Conservation (phyloP, 352 stramenopile species). For the Phytophthora europaea region DNA sequence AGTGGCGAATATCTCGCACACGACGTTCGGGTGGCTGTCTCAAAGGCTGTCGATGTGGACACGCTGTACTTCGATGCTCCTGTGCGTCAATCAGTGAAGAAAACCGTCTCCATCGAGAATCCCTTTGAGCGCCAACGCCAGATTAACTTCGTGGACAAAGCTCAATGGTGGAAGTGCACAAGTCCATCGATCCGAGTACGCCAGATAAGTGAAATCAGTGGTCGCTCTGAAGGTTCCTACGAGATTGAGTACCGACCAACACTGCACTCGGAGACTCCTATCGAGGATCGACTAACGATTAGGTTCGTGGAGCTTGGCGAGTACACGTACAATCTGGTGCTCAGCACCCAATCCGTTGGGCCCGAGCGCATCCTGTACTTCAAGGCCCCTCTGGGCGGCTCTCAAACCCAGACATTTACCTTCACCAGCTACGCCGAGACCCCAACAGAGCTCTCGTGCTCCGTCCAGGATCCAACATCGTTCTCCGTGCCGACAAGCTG, state of each 20-base stretch:
- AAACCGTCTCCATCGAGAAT: constrained; percentile 92
- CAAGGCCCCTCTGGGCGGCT: constrained; percentile 79
- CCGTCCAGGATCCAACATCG: constrained; percentile 64
- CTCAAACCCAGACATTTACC: constrained; percentile 81
- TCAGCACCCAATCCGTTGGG: constrained; percentile 78
- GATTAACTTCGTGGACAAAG: constrained; percentile 70
- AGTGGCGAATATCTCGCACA: constrained; percentile 91
- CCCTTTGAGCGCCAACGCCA: constrained; percentile 65
- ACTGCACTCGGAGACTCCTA: constrained; percentile 51
- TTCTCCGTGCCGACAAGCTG: constrained; percentile 71
- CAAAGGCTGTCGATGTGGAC: constrained; percentile 72
- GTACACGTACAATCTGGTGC: constrained; percentile 88
- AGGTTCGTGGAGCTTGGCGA: constrained; percentile 88
- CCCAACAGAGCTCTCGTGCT: constrained; percentile 61
- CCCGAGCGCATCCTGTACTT: constrained; percentile 85
- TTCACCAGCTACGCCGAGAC: constrained; percentile 72
- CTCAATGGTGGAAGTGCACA: constrained; percentile 87
- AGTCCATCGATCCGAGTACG: constrained; percentile 75
- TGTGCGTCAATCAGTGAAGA: constrained; percentile 85
- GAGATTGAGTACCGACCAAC: constrained; percentile 93
- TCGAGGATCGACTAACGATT: constrained; percentile 78
- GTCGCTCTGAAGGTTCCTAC: constrained; percentile 83
- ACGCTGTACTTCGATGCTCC: constrained; percentile 85
- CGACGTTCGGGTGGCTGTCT: constrained; percentile 67
- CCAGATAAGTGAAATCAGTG: constrained; percentile 76